Percentiles rank a stretch among this genome's conserved stretches.
Conservation (phyloP, 257 asterid genomes). For the Euphrasia confusa region DNA sequence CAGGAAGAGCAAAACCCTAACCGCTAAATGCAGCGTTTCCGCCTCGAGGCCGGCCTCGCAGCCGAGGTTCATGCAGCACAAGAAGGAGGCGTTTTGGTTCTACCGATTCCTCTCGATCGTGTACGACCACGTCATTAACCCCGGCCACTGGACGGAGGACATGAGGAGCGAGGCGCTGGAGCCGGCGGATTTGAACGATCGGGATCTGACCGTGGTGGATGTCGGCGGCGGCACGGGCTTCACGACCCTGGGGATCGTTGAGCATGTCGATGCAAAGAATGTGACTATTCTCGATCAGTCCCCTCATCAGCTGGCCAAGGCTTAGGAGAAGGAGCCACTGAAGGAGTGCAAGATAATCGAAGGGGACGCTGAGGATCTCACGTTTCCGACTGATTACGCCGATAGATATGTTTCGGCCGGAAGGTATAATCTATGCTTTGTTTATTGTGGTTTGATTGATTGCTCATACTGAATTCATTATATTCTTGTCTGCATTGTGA, state of each 20-base stretch:
- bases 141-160: slow-evolving; percentile 99
- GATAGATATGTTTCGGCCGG: slow-evolving; percentile 94
- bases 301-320: slow-evolving; percentile 94
- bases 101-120: slow-evolving; percentile 83
- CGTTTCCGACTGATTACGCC: slow-evolving; percentile 64
- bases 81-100: slow-evolving; percentile 95
- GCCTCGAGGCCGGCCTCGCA: slow-evolving; percentile 87
- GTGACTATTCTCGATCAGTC: slow-evolving; percentile 99
- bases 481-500: neutral
- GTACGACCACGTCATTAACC: slow-evolving; percentile 88
- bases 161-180: slow-evolving; percentile 98
- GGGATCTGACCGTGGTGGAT: slow-evolving; percentile 70
- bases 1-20: slow-evolving; percentile 28
- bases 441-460: slow-evolving; percentile 7
- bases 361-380: slow-evolving; percentile 98
- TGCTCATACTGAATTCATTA: neutral
- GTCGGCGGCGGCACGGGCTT: slow-evolving; percentile 98
- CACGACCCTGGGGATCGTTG: slow-evolving; percentile 83
- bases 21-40: slow-evolving; percentile 63
- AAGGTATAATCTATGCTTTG: slow-evolving; percentile 41
- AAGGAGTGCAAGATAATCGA: slow-evolving; percentile 80
- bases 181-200: slow-evolving; percentile 64
- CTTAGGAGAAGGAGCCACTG: slow-evolving; percentile 79
- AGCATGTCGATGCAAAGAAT: slow-evolving; percentile 88
- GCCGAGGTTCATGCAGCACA: slow-evolving; percentile 92